Conservation (phyloP, 768 basidiomycete genomes). For the Cystofilobasidium capitatum region DNA sequence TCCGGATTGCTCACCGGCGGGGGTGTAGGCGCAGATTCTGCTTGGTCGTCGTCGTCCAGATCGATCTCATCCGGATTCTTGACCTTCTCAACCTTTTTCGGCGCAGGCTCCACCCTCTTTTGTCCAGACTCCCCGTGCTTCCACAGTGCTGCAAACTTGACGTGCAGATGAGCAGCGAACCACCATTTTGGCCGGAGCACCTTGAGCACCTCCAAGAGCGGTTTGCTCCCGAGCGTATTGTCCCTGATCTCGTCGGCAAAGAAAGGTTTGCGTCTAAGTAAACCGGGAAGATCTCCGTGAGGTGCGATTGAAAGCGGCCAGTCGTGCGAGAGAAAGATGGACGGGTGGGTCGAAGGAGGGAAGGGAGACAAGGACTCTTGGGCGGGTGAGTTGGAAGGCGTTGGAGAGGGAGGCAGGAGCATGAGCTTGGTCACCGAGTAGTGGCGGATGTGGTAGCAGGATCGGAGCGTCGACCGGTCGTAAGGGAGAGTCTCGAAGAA, state of each 20-base stretch:
- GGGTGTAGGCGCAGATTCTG: neutral
- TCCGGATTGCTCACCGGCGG: conserved; percentile 8
- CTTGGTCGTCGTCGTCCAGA: conserved; percentile 31
- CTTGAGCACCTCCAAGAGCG: conserved; percentile 63
- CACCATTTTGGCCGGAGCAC: conserved; percentile 72
- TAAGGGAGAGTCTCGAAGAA: conserved; percentile 78
- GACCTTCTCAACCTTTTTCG: neutral
- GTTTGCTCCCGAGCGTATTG: conserved; percentile 73
- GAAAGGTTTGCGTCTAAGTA: conserved; percentile 69
- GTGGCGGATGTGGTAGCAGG: conserved; percentile 83
- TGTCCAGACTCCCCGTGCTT: conserved; percentile 29
- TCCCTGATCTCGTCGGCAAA: conserved; percentile 59
- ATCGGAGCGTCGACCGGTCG: conserved; percentile 58
- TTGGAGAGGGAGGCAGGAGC: conserved; percentile 19
- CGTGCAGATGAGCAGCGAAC: conserved; percentile 88
- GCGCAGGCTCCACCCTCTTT: neutral
- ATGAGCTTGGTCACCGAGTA: conserved; percentile 64
- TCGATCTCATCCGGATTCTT: conserved; percentile 39
- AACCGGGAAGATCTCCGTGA: conserved; percentile 56
- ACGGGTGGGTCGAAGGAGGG: conserved; percentile 10
- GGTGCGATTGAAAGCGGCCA: conserved; percentile 84
- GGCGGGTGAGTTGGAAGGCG: neutral
- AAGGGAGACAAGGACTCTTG: conserved; percentile 13
- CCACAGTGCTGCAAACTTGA: conserved; percentile 62
- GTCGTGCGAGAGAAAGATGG: conserved; percentile 86